These are phyloP conservation scores for Fraxinus ornus DNA, from an alignment of 305 asterid species.

Conservation along the genomic window DNA sequence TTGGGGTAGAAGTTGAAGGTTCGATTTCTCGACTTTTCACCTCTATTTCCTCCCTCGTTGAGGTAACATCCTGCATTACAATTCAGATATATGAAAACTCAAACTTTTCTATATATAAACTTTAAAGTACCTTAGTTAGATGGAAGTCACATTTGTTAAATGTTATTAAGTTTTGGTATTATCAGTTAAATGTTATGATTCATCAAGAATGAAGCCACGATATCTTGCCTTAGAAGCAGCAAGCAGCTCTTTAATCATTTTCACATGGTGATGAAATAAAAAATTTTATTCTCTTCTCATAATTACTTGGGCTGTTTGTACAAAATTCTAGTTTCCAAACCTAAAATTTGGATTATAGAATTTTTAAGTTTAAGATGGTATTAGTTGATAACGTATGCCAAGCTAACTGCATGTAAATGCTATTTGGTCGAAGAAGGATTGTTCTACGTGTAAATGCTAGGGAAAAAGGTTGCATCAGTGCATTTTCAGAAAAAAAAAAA, in stretches of 20 bases:
- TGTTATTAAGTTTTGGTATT: not conserved
- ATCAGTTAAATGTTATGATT: not conserved
- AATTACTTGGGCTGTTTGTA: not conserved
- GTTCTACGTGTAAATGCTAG: not conserved
- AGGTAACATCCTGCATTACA: constrained; percentile 46
- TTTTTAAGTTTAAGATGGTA: not conserved
- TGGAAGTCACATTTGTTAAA: not conserved
- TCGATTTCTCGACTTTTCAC: constrained; percentile 65
- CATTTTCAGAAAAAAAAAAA: not conserved
- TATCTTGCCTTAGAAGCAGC: not conserved
- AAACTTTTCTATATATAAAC: not conserved
- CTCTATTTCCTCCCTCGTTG: constrained; percentile 46
- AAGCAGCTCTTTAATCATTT: not conserved
- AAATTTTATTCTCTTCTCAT: not conserved
- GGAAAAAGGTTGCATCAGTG: not conserved
- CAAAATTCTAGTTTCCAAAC: not conserved
- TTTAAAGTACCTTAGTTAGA: not conserved
- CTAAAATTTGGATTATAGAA: not conserved
- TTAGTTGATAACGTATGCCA: not conserved
- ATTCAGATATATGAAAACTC: constrained; percentile 5
- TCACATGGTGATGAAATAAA: not conserved
- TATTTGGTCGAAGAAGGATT: not conserved
- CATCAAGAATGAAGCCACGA: not conserved
- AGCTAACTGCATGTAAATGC: not conserved
- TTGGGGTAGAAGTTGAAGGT: constrained; percentile 37